phyloP scores from a whole-genome alignment of 2,329 filamentous ascomycete species.

The Fusarium algeriense region DNA sequence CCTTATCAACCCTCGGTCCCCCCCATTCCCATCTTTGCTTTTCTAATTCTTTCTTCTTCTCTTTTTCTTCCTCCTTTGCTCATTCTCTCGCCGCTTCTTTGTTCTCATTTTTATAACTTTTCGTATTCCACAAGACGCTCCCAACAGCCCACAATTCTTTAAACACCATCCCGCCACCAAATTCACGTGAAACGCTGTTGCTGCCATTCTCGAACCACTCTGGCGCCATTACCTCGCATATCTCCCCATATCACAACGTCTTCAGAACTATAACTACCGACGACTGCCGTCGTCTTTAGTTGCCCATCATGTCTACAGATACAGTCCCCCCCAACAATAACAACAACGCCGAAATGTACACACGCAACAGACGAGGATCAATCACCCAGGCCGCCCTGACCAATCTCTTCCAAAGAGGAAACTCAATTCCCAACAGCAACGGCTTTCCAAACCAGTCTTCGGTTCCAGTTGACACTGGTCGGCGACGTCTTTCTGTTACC shows the following conservation, averaged over 20 bases:
- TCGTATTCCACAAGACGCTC: slow-evolving; percentile 8
- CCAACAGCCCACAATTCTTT: slow-evolving; percentile 40
- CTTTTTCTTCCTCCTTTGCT: slow-evolving; percentile 13
- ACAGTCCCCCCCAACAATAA: slow-evolving; percentile 48
- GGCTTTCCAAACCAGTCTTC: slow-evolving; percentile 57
- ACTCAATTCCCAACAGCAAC: slow-evolving; percentile 60
- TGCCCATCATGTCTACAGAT: slow-evolving; percentile 53
- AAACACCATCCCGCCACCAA: slow-evolving; percentile 38
- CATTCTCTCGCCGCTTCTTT: slow-evolving; percentile 28
- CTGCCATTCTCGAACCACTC: slow-evolving; percentile 47
- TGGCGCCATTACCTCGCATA: slow-evolving; percentile 42
- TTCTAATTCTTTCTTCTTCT: slow-evolving; percentile 23
- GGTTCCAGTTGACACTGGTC: slow-evolving; percentile 66
- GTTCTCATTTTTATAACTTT: slow-evolving; percentile 21
- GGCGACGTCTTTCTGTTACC: slow-evolving; percentile 79
- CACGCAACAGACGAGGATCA: slow-evolving; percentile 67
- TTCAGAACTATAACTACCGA: slow-evolving; percentile 46
- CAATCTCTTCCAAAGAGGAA: slow-evolving; percentile 70
- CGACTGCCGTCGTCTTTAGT: slow-evolving; percentile 34
- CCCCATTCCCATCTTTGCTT: slow-evolving; percentile 20
- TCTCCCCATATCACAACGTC: slow-evolving; percentile 44
- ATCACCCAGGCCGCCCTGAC: slow-evolving; percentile 69
- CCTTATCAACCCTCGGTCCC: slow-evolving; percentile 43
- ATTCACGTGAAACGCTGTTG: slow-evolving; percentile 45
- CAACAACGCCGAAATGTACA: slow-evolving; percentile 53